Evolutionary conservation across 2,329 filamentous ascomycete species (phyloP), one percentile per base, ranked within the genome.

Genomic region (Coccinonectria pachysandricola): DNA sequence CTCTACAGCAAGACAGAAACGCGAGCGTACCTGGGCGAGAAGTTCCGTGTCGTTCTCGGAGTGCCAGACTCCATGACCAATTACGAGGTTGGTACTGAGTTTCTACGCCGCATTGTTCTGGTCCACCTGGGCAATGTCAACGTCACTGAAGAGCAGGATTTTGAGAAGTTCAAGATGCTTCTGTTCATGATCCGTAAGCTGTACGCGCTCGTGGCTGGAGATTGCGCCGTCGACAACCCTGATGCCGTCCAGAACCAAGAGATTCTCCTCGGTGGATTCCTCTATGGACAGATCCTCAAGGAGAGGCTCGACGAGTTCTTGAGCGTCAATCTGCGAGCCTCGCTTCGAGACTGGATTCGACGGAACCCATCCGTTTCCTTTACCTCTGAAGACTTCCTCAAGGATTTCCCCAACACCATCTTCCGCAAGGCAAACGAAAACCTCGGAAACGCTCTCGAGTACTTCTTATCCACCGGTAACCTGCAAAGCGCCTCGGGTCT

Each of bases 171-270:
- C 61, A 79, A 81, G 42, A 76, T 94, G 72, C 63, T 96, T 22
- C 65, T 96, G 21, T 92, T 96, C 60, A 96, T 96, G 87, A 82
- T 87, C 45, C 72, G 88, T 39, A 98, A 98, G 56, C 71, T 98
- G 16, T 98, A 98, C 49, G 75, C 87, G 9, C 65, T 98, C 24
- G 88, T 91, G 7, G 86, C 87, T 34, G 87, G 88, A 30, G 88
- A 95, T 39, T 96, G 88, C 52, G 71, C 85, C 4, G 75, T 87
- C 4, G 91, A 98, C 61, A 96, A 98, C 49, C 88, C 91, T 2
- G 91, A 98, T 68, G 85, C 91, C 8, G 79, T 95, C 11, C 87
- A 93, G 47, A 94, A 92, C 54, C 91, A 98, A 50, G 91, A 98
- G 56, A 79, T 96, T 31, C 65, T 98, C 13, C 71, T 98, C 2